A percentile compares a stretch with the other conserved stretches of the same genome.
phyloP scores from a whole-genome alignment of 2,329 filamentous ascomycete genomes.

The Exophiala aquamarina region DNA sequence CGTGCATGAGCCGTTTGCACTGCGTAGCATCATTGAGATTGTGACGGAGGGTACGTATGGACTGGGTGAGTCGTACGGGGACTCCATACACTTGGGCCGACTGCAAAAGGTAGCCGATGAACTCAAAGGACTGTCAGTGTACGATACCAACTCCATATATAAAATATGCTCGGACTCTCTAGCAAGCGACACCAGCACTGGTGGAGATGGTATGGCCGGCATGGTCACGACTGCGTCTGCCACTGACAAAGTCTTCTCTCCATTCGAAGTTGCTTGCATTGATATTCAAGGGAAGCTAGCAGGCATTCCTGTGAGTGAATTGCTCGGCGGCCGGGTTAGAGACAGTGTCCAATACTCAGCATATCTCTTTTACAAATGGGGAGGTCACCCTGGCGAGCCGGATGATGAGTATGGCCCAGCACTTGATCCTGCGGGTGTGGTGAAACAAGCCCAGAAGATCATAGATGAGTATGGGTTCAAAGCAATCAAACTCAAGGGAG shows the following conservation, averaged over 20 bases:
- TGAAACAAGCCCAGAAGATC: constrained; percentile 20
- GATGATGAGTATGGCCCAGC: constrained; percentile 44
- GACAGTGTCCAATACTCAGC: constrained; percentile 45
- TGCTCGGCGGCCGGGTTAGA: constrained; percentile 42
- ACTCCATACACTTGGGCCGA: constrained; percentile 38
- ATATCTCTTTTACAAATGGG: constrained; percentile 48
- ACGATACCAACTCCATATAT: constrained; percentile 31
- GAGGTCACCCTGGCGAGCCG: constrained; percentile 39
- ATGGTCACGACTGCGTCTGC: constrained; percentile 46
- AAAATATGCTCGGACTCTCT: constrained; percentile 26
- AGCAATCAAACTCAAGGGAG: constrained; percentile 46
- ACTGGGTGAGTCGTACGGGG: constrained; percentile 44
- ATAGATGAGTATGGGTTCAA: constrained; percentile 46
- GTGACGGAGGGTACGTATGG: constrained; percentile 38
- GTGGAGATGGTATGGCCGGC: constrained; percentile 35
- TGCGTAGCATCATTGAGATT: constrained; percentile 45
- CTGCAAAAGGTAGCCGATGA: constrained; percentile 32
- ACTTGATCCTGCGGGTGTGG: constrained; percentile 32
- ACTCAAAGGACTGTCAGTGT: constrained; percentile 16
- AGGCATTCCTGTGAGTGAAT: constrained; percentile 40
- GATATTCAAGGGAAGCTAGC: constrained; percentile 44
- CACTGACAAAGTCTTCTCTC: constrained; percentile 44
- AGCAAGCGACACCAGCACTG: constrained; percentile 21
- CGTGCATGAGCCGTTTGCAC: constrained; percentile 45
- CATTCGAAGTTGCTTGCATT: constrained; percentile 45